Evolutionary conservation across 75 land plant species (phyloP).

Genomic region (Pinus taeda): DNA sequence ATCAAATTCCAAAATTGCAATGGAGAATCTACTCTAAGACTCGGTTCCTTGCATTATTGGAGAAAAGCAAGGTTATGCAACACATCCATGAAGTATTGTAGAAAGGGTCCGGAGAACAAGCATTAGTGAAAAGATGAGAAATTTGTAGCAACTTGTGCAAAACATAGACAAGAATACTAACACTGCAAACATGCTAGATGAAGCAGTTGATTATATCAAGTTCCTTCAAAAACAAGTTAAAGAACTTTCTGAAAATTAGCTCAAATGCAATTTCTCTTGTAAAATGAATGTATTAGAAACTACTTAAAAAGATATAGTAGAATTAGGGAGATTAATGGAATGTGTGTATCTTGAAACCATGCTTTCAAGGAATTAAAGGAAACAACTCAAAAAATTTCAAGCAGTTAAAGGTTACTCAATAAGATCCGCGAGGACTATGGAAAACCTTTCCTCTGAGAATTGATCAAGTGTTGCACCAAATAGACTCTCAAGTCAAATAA

Average conservation of each 20-base stretch:
- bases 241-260: constrained; percentile 5
- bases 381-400: not conserved
- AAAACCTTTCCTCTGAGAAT: not conserved
- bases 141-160: too few relatives aligned
- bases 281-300: not conserved
- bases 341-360: not conserved
- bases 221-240: constrained; percentile 58
- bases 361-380: not conserved
- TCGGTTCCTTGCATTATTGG: too few relatives aligned
- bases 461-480: constrained; percentile 7
- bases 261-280: constrained; percentile 3
- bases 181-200: constrained; percentile 78
- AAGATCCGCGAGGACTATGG: not conserved
- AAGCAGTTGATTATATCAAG: constrained; percentile 75
- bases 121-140: too few relatives aligned
- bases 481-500: constrained; percentile 30
- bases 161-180: constrained; percentile 47
- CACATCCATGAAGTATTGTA: too few relatives aligned
- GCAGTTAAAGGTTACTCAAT: too few relatives aligned
- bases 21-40: too few relatives aligned
- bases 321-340: not conserved
- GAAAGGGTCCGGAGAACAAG: too few relatives aligned
- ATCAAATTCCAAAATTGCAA: too few relatives aligned
- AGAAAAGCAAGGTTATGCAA: too few relatives aligned
- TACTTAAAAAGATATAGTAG: not conserved